phyloP scores from a whole-genome alignment of 2,329 filamentous ascomycete genomes.

The Trichoderma cornu-damae region DNA sequence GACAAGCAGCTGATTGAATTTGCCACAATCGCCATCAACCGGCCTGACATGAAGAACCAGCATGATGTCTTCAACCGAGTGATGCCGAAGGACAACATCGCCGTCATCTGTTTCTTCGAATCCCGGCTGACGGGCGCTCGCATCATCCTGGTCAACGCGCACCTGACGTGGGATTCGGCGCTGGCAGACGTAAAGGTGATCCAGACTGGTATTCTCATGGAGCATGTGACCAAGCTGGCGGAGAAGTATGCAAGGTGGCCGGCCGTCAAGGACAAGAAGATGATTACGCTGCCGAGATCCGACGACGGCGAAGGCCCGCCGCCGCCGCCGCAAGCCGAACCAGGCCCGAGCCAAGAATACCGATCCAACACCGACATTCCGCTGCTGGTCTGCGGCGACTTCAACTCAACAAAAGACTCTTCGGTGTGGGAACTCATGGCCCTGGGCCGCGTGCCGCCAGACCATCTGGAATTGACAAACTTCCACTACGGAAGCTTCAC shows the following conservation, averaged over 20 bases:
- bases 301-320: constrained; percentile 39
- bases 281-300: constrained; percentile 41
- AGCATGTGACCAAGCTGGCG: constrained; percentile 78
- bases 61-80: constrained; percentile 98
- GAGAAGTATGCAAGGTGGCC: constrained; percentile 79
- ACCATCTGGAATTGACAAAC: constrained; percentile 73
- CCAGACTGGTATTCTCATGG: constrained; percentile 92
- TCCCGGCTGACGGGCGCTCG: constrained; percentile 85
- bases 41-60: constrained; percentile 94
- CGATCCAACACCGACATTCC: constrained; percentile 81
- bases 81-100: constrained; percentile 98
- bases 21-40: constrained; percentile 82
- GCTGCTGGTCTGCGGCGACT: constrained; percentile 86
- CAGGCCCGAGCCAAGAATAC: constrained; percentile 82
- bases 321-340: constrained; percentile 55
- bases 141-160: constrained; percentile 87
- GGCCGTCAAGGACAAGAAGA: constrained; percentile 74
- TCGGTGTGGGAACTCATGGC: constrained; percentile 88
- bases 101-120: constrained; percentile 85
- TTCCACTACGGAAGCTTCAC: constrained; percentile 93
- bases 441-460: constrained; percentile 68
- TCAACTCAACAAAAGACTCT: constrained; percentile 84
- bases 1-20: constrained; percentile 96
- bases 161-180: constrained; percentile 90
- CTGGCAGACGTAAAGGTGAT: constrained; percentile 94